These are phyloP conservation scores for Ploettnerulaceae sp. DNA, from an alignment of 2,329 filamentous ascomycete species.

Conservation along the genomic window DNA sequence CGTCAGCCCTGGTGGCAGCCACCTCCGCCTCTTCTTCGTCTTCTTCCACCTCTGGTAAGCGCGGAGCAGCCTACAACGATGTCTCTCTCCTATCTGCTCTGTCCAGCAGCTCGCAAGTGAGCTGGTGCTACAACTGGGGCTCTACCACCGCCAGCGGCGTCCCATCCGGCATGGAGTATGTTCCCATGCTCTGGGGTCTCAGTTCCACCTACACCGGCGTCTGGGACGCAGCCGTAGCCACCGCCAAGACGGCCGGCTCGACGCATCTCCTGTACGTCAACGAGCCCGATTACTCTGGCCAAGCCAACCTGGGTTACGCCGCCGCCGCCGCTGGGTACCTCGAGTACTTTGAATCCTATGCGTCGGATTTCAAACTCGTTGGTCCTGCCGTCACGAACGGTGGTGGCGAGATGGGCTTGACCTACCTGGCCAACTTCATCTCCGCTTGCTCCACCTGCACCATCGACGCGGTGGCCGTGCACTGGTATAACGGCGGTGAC, in stretches of 20 bases:
- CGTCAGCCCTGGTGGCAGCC: constrained; percentile 4
- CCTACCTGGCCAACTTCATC: constrained; percentile 42
- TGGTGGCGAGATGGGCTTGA: constrained; percentile 37
- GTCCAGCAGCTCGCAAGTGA: constrained; percentile 39
- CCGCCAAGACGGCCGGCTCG: constrained; percentile 49
- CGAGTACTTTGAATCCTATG: constrained; percentile 42
- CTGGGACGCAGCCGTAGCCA: constrained; percentile 49
- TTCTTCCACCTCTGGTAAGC: constrained; percentile 38
- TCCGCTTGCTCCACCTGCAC: constrained; percentile 38
- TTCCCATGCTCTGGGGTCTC: constrained; percentile 64
- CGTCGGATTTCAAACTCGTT: constrained; percentile 40
- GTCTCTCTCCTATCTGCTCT: constrained; percentile 49
- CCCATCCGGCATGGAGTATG: constrained; percentile 48
- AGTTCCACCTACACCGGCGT: constrained; percentile 38
- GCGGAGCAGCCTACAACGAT: constrained; percentile 65
- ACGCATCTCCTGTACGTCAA: constrained; percentile 63
- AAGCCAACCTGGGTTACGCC: constrained; percentile 45
- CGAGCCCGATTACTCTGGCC: constrained; percentile 59
- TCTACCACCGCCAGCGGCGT: constrained; percentile 35
- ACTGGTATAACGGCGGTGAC: constrained; percentile 42
- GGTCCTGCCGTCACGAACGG: constrained; percentile 46
- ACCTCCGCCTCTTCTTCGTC: constrained; percentile 2
- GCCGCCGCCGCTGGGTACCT: constrained; percentile 39
- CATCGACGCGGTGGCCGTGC: constrained; percentile 43
- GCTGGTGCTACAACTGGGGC: constrained; percentile 69